Evolutionary conservation across 2,329 filamentous ascomycete genomes (phyloP).

Genomic region (Exophiala xenobiotica): DNA sequence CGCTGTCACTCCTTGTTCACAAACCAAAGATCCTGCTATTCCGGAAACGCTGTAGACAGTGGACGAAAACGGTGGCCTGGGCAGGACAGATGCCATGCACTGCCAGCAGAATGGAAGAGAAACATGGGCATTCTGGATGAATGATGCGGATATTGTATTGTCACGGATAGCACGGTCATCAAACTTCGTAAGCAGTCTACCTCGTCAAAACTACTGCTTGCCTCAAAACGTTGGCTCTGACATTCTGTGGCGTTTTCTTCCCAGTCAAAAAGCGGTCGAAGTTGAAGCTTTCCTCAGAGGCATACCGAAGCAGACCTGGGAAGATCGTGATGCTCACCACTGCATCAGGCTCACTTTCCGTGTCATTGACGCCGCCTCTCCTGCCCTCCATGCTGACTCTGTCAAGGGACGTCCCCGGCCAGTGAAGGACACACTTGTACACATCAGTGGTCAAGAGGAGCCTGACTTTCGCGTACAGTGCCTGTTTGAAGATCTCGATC

Average conservation of each 20-base stretch:
- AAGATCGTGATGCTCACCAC: not conserved
- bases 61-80: no score
- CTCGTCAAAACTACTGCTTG: not conserved
- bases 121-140: no score
- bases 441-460: conserved; percentile 9
- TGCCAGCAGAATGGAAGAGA: no score
- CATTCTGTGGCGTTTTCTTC: not conserved
- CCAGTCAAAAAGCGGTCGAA: conserved; percentile 1
- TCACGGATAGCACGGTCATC: not conserved
- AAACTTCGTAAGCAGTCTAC: not conserved
- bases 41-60: no score
- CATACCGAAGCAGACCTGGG: not conserved
- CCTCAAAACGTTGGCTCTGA: no score
- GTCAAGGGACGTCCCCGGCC: not conserved
- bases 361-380: not conserved
- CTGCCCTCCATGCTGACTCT: not conserved
- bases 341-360: not conserved
- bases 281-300: not conserved
- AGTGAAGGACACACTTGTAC: conserved; percentile 1
- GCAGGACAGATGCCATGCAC: no score
- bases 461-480: conserved; percentile 1
- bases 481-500: conserved; percentile 5
- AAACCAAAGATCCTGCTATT: no score
- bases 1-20: no score
- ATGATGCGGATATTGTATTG: no score